phyloP scores from a whole-genome alignment of 768 basidiomycete genomes.

The Clavulina sp. region DNA sequence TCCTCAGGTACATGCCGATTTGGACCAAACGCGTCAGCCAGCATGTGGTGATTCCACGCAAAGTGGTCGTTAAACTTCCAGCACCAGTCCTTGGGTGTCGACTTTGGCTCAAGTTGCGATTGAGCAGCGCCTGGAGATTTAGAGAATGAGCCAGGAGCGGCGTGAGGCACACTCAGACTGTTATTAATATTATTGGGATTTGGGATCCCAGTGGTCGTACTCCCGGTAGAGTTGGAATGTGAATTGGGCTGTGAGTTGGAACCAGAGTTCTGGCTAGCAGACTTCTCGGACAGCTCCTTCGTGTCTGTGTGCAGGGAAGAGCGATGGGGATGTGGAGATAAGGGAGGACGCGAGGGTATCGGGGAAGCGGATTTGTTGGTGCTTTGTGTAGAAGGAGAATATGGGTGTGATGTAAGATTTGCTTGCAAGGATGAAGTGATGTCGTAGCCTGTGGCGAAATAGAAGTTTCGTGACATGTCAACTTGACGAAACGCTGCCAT shows the following conservation, averaged over 20 bases:
- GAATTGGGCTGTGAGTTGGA: too few species aligned
- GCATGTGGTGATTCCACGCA: slow-evolving; percentile 89
- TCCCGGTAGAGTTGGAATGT: neutral
- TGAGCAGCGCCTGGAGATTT: too few species aligned
- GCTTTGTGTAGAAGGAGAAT: too few species aligned
- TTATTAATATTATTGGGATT: slow-evolving; percentile 22
- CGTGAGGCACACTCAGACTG: too few species aligned
- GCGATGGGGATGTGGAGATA: slow-evolving; percentile 1
- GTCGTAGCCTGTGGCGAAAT: slow-evolving; percentile 97
- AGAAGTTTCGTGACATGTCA: slow-evolving; percentile 98
- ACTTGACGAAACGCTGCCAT: slow-evolving; percentile 90
- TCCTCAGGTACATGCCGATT: too few species aligned
- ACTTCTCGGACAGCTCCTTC: too few species aligned
- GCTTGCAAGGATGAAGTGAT: slow-evolving; percentile 89
- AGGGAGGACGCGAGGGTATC: slow-evolving; percentile 30
- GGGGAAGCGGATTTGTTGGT: too few species aligned
- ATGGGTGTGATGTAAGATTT: slow-evolving; percentile 76
- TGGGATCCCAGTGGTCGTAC: neutral
- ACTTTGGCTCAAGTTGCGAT: neutral
- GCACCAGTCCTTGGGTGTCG: too few species aligned
- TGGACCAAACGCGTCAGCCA: slow-evolving; percentile 50
- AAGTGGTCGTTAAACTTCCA: slow-evolving; percentile 75
- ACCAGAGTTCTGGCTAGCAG: too few species aligned
- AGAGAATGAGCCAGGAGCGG: too few species aligned
- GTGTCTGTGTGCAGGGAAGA: too few species aligned